Percentiles rank a stretch among this genome's conserved stretches.
These are phyloP conservation scores for Sporothrix protearum DNA, from an alignment of 2,329 filamentous ascomycete genomes.

Conservation along the genomic window DNA sequence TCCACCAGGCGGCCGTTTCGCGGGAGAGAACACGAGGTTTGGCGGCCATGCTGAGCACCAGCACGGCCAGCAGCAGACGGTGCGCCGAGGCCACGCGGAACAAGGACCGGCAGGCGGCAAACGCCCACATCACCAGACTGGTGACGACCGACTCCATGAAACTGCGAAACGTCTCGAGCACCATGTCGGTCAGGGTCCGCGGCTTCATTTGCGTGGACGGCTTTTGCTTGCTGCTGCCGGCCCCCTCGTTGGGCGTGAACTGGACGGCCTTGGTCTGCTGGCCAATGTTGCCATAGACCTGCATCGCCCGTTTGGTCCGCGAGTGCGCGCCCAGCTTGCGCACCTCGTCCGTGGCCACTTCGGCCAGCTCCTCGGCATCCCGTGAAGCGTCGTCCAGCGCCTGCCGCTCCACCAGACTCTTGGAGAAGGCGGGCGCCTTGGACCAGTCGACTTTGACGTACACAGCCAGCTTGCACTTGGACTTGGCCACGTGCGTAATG, in stretches of 20 bases:
- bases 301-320: constrained; percentile 72
- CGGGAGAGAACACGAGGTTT: constrained; percentile 80
- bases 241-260: constrained; percentile 49
- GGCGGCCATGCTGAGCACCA: constrained; percentile 64
- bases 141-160: constrained; percentile 71
- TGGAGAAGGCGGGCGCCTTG: constrained; percentile 59
- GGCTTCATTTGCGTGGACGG: constrained; percentile 54
- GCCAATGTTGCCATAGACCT: constrained; percentile 74
- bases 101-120: constrained; percentile 61
- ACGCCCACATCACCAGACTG: constrained; percentile 72
- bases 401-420: constrained; percentile 61
- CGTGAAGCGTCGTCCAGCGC: constrained; percentile 72
- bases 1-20: constrained; percentile 76
- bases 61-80: constrained; percentile 65
- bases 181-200: constrained; percentile 62
- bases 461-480: constrained; percentile 84
- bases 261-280: constrained; percentile 61
- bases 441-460: constrained; percentile 88
- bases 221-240: constrained; percentile 47
- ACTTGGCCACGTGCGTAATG: constrained; percentile 89
- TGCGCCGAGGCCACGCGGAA: constrained; percentile 70
- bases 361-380: constrained; percentile 70
- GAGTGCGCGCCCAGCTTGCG: constrained; percentile 68
- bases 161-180: constrained; percentile 69
- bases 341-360: constrained; percentile 74